Conservation (phyloP, 352 stramenopile species). For the Globisporangium iwayamae region DNA sequence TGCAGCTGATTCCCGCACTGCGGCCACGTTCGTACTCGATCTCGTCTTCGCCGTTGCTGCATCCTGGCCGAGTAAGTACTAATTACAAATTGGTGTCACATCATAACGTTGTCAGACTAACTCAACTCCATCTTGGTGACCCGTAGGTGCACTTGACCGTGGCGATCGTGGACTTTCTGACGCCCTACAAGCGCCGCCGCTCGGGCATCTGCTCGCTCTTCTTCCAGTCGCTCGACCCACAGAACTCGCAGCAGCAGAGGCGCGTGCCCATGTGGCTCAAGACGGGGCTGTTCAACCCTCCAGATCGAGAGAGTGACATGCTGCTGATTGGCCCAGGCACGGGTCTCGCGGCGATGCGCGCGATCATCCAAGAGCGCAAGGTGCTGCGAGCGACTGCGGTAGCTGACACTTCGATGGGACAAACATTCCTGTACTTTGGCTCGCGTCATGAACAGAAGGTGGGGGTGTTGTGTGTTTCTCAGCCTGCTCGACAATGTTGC, state of each 20-base stretch:
- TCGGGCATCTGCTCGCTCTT: conserved; percentile 83
- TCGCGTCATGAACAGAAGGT: conserved; percentile 82
- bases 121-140: neutral
- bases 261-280: conserved; percentile 85
- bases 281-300: conserved; percentile 72
- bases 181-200: conserved; percentile 84
- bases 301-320: conserved; percentile 42
- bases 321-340: conserved; percentile 91
- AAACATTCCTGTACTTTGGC: conserved; percentile 83
- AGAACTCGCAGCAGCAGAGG: conserved; percentile 21
- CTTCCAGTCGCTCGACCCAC: conserved; percentile 54
- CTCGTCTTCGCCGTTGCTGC: conserved; percentile 67
- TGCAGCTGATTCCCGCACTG: conserved; percentile 84
- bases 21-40: conserved; percentile 92
- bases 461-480: neutral
- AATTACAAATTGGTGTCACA: neutral
- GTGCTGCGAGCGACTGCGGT: conserved; percentile 33
- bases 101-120: neutral
- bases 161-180: conserved; percentile 89
- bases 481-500: neutral
- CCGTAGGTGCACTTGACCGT: conserved; percentile 74
- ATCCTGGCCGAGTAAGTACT: conserved; percentile 29
- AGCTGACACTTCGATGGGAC: conserved; percentile 14
- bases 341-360: conserved; percentile 87
- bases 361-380: conserved; percentile 83